phyloP scores from a whole-genome alignment of 2,329 filamentous ascomycete genomes.

The Venturia oleaginea region DNA sequence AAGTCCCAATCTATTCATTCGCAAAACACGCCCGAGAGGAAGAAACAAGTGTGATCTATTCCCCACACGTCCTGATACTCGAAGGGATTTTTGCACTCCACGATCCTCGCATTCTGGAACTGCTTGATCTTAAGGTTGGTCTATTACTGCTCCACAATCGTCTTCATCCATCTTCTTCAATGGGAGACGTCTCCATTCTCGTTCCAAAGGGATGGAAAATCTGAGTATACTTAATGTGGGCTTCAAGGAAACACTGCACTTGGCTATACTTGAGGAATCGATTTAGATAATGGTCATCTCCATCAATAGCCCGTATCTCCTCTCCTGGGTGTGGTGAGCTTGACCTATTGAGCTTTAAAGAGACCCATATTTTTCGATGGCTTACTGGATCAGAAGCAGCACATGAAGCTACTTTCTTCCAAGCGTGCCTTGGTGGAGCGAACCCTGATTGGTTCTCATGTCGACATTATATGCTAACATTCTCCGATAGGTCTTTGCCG shows the following conservation, averaged over 20 bases:
- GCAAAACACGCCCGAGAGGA: constrained; percentile 74
- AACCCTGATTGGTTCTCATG: too few species aligned
- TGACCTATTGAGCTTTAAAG: too few species aligned
- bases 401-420: too few species aligned
- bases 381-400: too few species aligned
- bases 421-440: too few species aligned
- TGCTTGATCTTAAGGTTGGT: constrained; percentile 77
- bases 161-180: constrained; percentile 13
- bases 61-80: constrained; percentile 86
- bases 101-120: constrained; percentile 71
- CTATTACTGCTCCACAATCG: constrained; percentile 15
- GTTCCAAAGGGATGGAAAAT: neutral
- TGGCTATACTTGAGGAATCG: neutral
- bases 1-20: constrained; percentile 94
- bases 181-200: neutral
- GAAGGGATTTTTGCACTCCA: constrained; percentile 95
- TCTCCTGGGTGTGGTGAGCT: too few species aligned
- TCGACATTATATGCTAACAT: neutral
- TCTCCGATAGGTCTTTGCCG: constrained; percentile 70
- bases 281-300: too few species aligned
- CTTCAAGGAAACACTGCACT: too few species aligned
- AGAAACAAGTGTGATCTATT: constrained; percentile 83
- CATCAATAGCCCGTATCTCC: too few species aligned
- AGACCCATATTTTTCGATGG: too few species aligned
- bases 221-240: neutral